Evolutionary conservation across 2,329 filamentous ascomycete species (phyloP).

Genomic region (Macrophomina tecta): DNA sequence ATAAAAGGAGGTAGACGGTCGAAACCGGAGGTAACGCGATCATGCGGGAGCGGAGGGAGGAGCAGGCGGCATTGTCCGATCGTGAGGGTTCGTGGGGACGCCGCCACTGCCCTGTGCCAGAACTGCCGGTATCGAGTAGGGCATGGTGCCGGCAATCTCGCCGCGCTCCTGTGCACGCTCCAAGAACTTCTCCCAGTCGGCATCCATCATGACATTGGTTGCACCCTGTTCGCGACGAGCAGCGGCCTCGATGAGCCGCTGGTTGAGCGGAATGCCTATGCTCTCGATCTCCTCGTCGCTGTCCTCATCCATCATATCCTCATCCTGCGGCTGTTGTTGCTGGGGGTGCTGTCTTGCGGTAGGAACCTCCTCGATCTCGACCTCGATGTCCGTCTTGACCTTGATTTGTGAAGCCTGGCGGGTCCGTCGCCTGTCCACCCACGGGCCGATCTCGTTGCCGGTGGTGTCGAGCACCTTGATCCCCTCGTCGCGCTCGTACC

Average conservation of each 20-base stretch:
- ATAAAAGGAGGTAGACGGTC: not conserved
- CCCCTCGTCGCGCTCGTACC: constrained; percentile 77
- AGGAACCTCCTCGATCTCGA: constrained; percentile 41
- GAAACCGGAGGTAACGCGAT: not conserved
- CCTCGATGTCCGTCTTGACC: constrained; percentile 51
- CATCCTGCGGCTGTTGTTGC: constrained; percentile 31
- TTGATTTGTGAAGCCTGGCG: constrained; percentile 41
- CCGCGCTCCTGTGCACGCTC: constrained; percentile 55
- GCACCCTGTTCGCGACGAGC: constrained; percentile 65
- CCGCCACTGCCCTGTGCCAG: constrained; percentile 11
- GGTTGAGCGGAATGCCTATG: constrained; percentile 65
- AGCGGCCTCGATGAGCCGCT: constrained; percentile 68
- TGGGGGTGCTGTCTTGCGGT: constrained; percentile 33
- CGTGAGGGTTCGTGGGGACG: constrained; percentile 25
- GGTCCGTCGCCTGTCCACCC: constrained; percentile 53
- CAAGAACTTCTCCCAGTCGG: constrained; percentile 77
- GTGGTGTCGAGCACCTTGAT: constrained; percentile 74
- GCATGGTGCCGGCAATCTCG: constrained; percentile 14
- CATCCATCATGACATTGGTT: constrained; percentile 67
- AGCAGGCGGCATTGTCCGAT: constrained; percentile 22
- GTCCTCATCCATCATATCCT: constrained; percentile 47
- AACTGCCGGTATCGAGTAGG: constrained; percentile 23
- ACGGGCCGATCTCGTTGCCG: constrained; percentile 69
- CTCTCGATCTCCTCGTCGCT: constrained; percentile 58
- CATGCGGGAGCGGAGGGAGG: constrained; percentile 22